phyloP scores from a whole-genome alignment of 805 yeast genomes.

The Kodamaea kaohsiungensis region DNA sequence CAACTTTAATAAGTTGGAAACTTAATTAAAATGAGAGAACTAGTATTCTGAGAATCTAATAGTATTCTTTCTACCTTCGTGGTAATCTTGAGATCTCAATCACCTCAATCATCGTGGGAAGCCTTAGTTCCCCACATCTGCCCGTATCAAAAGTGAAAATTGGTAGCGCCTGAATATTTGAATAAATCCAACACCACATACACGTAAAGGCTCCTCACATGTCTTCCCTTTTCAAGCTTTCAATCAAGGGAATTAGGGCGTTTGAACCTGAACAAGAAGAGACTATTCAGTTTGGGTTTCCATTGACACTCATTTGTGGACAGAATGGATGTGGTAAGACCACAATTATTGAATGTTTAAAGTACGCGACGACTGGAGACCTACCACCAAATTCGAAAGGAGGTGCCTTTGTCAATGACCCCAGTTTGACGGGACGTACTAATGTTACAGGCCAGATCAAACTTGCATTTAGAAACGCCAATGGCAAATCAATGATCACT shows the following conservation, averaged over 20 bases:
- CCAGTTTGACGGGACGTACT: conserved; percentile 71
- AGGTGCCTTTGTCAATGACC: conserved; percentile 96
- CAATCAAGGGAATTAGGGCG: conserved; percentile 85
- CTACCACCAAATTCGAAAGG: conserved; percentile 95
- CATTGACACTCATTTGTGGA: conserved; percentile 92
- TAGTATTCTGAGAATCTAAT: too few relatives aligned
- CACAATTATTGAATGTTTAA: conserved; percentile 89
- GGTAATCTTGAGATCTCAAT: too few relatives aligned
- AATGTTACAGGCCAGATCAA: conserved; percentile 89
- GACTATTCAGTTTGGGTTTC: conserved; percentile 84
- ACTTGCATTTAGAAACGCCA: conserved; percentile 74
- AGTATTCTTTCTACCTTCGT: too few relatives aligned
- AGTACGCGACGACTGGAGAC: conserved; percentile 94
- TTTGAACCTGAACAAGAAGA: conserved; percentile 85
- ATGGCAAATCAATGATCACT: conserved; percentile 76
- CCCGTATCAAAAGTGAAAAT: not conserved
- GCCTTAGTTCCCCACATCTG: not conserved
- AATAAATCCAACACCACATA: not conserved
- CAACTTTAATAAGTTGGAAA: too few relatives aligned
- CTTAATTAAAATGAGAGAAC: too few relatives aligned
- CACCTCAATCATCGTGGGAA: too few relatives aligned
- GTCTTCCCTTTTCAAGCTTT: conserved; percentile 44
- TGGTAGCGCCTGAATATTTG: not conserved
- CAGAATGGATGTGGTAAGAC: conserved; percentile 97
- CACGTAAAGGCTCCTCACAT: conserved; percentile 16